Evolutionary conservation across 176 grass and related monocot species (phyloP).

Genomic region (Hordeum vulgare): DNA sequence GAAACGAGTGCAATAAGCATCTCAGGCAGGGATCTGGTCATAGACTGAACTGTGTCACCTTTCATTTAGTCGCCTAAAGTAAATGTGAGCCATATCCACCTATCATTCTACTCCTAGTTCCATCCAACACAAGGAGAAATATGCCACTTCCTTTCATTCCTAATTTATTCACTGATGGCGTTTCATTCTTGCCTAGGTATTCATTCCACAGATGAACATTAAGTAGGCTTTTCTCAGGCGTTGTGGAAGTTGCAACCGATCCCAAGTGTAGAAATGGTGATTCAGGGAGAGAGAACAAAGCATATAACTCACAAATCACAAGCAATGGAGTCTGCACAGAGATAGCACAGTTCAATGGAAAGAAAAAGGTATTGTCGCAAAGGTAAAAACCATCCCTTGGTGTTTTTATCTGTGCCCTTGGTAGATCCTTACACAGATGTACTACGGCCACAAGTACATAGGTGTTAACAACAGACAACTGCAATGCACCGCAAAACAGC

Average conservation of each 20-base stretch:
- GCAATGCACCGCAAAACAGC: not conserved
- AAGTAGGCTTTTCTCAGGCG: constrained; percentile 5
- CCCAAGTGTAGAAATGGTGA: not conserved
- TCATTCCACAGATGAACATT: no score
- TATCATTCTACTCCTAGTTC: no score
- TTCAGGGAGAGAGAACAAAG: not conserved
- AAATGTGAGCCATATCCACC: constrained; percentile 1
- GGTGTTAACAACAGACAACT: not conserved
- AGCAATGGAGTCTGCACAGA: not conserved
- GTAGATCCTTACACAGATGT: not conserved
- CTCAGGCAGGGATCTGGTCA: not conserved
- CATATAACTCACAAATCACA: not conserved
- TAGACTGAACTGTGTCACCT: not conserved
- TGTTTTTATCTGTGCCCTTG: not conserved
- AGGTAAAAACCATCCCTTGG: not conserved
- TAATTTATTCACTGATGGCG: no score
- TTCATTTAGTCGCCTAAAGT: not conserved
- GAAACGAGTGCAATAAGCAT: constrained; percentile 1
- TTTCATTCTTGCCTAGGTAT: no score
- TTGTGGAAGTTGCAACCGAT: constrained; percentile 10
- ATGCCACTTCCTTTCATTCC: no score
- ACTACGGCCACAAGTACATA: not conserved
- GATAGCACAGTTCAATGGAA: not conserved
- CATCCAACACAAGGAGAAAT: no score
- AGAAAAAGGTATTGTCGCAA: not conserved